Base-by-base conservation (phyloP, 768 basidiomycete genomes). In the Mycena latifolia region DNA sequence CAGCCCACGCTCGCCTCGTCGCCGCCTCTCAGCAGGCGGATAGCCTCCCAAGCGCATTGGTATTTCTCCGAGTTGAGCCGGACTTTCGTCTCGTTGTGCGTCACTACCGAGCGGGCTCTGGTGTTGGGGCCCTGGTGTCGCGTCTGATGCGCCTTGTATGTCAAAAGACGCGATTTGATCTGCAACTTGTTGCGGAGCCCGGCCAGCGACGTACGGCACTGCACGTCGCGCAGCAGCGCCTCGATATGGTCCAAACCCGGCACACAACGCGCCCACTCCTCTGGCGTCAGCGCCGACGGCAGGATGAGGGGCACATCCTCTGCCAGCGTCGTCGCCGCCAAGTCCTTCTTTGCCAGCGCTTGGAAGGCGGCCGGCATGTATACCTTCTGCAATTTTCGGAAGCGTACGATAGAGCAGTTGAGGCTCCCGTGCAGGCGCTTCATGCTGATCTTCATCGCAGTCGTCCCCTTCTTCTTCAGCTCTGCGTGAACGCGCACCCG, bases 41-140 rank as follows among this genome's bases (percentile, higher is more conserved):
- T 5, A 15, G 71, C 65, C n/a, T 22, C 17, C 24, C 54, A 45
- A 11, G 69, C 69, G 2, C 11, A 25, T 5, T 48, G 52, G 29
- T 70, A 71, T 24, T 55, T 69, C 50, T 65, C 57, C 8, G 58
- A 57, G 28, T 50, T 24, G 0, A 43, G 50, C 11, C 47, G 41
- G n/a, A 67, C 51, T 33, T 65, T 69, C n/a, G 39, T 39, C 24
- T 70, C 57, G n/a, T 63, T 58, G 5, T 52, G 37, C 2, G 35
- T 39, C 2, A 71, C 22, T 20, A 37, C 10, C 17, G 50, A 31
- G 8, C 50, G 27, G 39, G 25, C 7, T 17, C 62, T 55, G 35
- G 45, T 39, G 37, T 39, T 39, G 7, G 15, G 37, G 7, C 37
- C 37, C 37, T 39, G 37, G 37, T 39, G 37, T 15, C 37, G 37